Conservation (phyloP, 2,329 filamentous ascomycete genomes). For the Colletotrichum aenigma region DNA sequence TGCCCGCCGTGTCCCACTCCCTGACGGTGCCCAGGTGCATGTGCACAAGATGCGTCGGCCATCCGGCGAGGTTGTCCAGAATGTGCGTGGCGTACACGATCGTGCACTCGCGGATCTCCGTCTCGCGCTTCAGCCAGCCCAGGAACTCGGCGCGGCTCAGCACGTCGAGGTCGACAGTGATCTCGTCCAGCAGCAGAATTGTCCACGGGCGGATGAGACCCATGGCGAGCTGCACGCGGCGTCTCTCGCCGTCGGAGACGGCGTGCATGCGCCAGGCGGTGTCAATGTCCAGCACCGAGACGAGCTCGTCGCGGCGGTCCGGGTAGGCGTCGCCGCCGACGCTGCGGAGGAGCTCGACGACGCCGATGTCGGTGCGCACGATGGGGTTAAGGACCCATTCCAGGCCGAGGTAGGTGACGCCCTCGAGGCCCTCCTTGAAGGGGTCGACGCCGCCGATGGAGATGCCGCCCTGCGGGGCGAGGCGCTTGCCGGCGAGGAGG, state of each 20-base stretch:
- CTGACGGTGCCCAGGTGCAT: constrained; percentile 91
- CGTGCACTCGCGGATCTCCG: constrained; percentile 79
- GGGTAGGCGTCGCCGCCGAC: constrained; percentile 88
- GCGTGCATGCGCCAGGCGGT: constrained; percentile 93
- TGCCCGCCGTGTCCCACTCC: constrained; percentile 79
- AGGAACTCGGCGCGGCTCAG: constrained; percentile 86
- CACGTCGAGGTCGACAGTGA: constrained; percentile 95
- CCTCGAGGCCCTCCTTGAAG: constrained; percentile 87
- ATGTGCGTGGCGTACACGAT: constrained; percentile 99
- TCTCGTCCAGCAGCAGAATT: constrained; percentile 90
- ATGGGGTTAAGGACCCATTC: constrained; percentile 99
- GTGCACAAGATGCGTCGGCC: constrained; percentile 95
- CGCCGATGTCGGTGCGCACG: constrained; percentile 92
- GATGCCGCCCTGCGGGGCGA: constrained; percentile 79
- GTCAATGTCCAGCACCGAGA: constrained; percentile 90
- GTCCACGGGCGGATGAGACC: constrained; percentile 90
- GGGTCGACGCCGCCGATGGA: constrained; percentile 84
- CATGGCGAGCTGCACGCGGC: constrained; percentile 95
- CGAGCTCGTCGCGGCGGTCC: constrained; percentile 82
- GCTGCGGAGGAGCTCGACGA: constrained; percentile 80
- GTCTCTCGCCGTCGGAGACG: constrained; percentile 89
- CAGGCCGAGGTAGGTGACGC: constrained; percentile 94
- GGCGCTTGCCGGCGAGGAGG: constrained; percentile 91
- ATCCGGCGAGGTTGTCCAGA: constrained; percentile 89
- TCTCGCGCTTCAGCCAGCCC: constrained; percentile 84